Base-by-base conservation (phyloP, 345 rosid genomes). In the Conringia planisiliqua region DNA sequence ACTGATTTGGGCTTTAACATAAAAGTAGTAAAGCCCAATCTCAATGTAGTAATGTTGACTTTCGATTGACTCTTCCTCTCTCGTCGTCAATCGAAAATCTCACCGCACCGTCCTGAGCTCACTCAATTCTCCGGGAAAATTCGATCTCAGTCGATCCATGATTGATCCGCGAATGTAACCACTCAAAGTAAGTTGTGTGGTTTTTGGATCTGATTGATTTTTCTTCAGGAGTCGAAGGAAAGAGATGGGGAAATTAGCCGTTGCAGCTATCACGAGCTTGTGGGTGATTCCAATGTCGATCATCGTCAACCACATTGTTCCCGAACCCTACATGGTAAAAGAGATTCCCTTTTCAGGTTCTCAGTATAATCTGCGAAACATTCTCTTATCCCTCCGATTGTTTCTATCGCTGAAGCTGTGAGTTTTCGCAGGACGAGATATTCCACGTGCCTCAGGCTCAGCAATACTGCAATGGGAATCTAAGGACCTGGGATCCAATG, bases 401-500 rank as follows among this genome's bases (percentile, higher is more conserved):
- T 77, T 7, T 39, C 4, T 24, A 44, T 51, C 43, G 8, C 16
- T 63, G 35, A 4, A 14, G 63, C n/a, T 54, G 16, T 38, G 66
- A 55, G 36, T 58, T 40, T 44, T 43, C 83, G 80, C 87, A 95
- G 99, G 99, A 92, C 79, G 99, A 92, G 83, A 92, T 92, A 51
- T 92, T 95, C 67, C 99, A 95, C 64, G 82, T 90, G 30, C 96
- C 99, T 70, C 99, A 92, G 60, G 94, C 88, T 81, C 96, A 89
- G 75, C 82, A 85, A 63, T 95, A 90, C 75, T 92, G 98, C 79
- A 82, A 79, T 36, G 92, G 91, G 4, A 72, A 90, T 78, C 86
- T 95, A 64, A 83, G 69, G 76, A 95, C 90, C 66, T 95, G 99
- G 98, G 92, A 95, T 78, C 99, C 97, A 68, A 95, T 89, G 99